Conservation (phyloP, 1,284 basidiomycete genomes). For the Lentinula novae-zelandiae region DNA sequence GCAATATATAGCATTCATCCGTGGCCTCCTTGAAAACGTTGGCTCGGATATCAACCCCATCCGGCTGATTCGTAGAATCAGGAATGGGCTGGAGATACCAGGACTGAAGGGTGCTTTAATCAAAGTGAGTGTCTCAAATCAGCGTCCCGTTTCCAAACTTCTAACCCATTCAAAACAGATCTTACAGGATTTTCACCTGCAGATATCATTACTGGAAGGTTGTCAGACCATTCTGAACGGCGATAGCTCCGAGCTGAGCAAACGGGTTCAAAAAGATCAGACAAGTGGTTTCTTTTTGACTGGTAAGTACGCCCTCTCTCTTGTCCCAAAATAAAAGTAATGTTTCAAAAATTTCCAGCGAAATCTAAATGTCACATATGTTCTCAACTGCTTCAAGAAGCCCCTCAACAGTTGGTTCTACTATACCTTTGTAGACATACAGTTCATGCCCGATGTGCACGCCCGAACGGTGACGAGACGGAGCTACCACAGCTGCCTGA, state of each 20-base stretch:
- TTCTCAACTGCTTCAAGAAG: conserved; percentile 52
- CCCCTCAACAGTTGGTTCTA: conserved; percentile 54
- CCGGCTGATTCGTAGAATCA: conserved; percentile 89
- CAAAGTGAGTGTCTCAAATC: conserved; percentile 38
- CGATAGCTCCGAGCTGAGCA: conserved; percentile 75
- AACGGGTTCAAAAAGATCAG: conserved; percentile 69
- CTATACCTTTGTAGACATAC: conserved; percentile 88
- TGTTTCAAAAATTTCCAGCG: conserved; percentile 31
- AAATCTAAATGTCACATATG: conserved; percentile 69
- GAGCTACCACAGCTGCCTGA: conserved; percentile 48
- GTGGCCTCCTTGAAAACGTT: conserved; percentile 92
- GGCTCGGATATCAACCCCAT: conserved; percentile 97
- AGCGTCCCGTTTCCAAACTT: background rate
- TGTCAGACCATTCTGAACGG: conserved; percentile 84
- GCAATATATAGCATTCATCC: conserved; percentile 76
- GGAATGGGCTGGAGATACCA: conserved; percentile 93
- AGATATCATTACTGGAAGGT: conserved; percentile 86
- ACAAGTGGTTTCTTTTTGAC: conserved; percentile 73
- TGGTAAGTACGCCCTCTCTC: conserved; percentile 39
- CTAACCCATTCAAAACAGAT: conserved; percentile 39
- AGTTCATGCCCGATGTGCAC: conserved; percentile 74
- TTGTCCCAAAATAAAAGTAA: background rate
- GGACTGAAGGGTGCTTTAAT: conserved; percentile 92
- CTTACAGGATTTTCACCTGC: conserved; percentile 90
- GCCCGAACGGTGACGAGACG: conserved; percentile 40